phyloP scores from a whole-genome alignment of 2,329 filamentous ascomycete genomes.

The Penicillium frequentans region DNA sequence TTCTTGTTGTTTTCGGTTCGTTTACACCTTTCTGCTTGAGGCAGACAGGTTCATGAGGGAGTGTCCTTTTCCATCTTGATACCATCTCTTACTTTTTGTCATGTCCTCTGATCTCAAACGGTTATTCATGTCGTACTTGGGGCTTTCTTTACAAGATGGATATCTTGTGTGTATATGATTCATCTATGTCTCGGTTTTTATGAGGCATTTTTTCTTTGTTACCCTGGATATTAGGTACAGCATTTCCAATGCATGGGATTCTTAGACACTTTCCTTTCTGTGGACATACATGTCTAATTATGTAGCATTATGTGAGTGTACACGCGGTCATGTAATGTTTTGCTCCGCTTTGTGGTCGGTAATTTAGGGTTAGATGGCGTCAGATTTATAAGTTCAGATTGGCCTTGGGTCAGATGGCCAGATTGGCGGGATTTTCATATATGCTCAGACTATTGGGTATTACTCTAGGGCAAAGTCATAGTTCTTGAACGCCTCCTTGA shows the following conservation, averaged over 20 bases:
- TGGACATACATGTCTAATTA: neutral
- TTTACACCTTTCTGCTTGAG: neutral
- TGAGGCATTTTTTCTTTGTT: neutral
- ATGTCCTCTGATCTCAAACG: neutral
- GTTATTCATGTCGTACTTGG: neutral
- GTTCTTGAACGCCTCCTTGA: constrained; percentile 77
- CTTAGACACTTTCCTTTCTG: neutral
- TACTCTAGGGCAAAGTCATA: constrained; percentile 75
- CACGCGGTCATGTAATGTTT: no score
- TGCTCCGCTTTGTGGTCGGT: no score
- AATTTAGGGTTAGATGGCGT: no score
- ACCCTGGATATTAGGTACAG: neutral
- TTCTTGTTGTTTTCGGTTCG: neutral
- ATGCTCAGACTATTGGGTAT: neutral
- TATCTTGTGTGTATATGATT: constrained; percentile 3
- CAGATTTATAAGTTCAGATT: neutral
- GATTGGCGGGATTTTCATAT: neutral
- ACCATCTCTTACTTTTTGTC: constrained; percentile 10
- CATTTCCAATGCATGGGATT: neutral
- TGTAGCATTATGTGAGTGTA: no score
- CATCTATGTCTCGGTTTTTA: neutral
- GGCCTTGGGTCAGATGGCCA: no score
- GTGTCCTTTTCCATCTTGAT: constrained; percentile 9
- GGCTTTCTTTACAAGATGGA: neutral
- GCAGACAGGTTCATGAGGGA: neutral